Conservation (phyloP, 768 basidiomycete genomes). For the Russula lepida region DNA sequence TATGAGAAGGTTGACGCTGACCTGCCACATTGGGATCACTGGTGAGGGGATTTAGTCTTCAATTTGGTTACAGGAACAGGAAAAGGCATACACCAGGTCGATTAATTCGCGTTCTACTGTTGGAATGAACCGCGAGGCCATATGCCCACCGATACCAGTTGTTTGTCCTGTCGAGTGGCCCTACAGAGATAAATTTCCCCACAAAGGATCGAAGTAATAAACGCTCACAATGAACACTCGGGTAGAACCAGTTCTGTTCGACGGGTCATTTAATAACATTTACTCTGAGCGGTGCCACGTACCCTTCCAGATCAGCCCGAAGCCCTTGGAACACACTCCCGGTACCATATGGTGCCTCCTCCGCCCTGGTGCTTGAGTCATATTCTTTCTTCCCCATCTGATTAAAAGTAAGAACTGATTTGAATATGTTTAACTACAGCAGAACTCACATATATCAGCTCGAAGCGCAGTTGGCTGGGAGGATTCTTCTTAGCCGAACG, state of each 20-base stretch:
- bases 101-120: slow-evolving; percentile 95
- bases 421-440: background rate
- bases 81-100: slow-evolving; percentile 60
- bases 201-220: background rate
- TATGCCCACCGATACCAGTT: slow-evolving; percentile 65
- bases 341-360: slow-evolving; percentile 49
- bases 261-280: background rate
- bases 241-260: slow-evolving; percentile 51
- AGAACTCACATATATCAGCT: slow-evolving; percentile 71
- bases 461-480: slow-evolving; percentile 62
- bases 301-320: slow-evolving; percentile 81
- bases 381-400: slow-evolving; percentile 80
- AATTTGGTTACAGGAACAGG: background rate
- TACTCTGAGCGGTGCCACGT: slow-evolving; percentile 20
- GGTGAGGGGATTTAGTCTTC: background rate
- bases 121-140: slow-evolving; percentile 82
- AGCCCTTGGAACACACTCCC: slow-evolving; percentile 84
- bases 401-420: background rate
- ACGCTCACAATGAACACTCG: slow-evolving; percentile 71
- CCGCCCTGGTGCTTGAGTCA: slow-evolving; percentile 62
- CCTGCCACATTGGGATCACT: slow-evolving; percentile 78
- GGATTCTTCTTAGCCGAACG: slow-evolving; percentile 94
- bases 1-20: slow-evolving; percentile 27
- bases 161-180: slow-evolving; percentile 90
- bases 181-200: slow-evolving; percentile 30